A percentile compares a stretch with the other conserved stretches of the same genome.
Evolutionary conservation across 2,329 filamentous ascomycete genomes (phyloP).

Genomic region (Ilyonectria robusta): DNA sequence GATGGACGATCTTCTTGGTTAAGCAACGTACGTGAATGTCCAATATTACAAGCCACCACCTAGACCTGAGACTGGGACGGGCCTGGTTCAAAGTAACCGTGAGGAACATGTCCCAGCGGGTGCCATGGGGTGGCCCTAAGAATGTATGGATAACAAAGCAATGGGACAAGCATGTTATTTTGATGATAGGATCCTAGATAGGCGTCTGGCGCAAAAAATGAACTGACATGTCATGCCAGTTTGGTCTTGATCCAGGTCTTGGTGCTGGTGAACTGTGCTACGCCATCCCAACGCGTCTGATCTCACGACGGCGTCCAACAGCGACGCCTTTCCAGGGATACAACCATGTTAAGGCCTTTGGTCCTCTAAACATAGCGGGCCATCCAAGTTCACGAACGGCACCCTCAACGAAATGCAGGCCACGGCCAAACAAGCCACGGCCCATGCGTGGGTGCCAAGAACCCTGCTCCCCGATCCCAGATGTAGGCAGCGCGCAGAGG

Average conservation of each 20-base stretch:
- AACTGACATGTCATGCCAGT: constrained; percentile 50
- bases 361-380: constrained; percentile 19
- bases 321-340: background rate
- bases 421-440: background rate
- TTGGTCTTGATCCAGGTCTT: constrained; percentile 4
- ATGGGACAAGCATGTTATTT: constrained; percentile 48
- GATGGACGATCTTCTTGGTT: constrained; percentile 66
- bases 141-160: constrained; percentile 43
- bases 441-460: background rate
- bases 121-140: constrained; percentile 27
- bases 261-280: constrained; percentile 3
- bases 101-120: constrained; percentile 14
- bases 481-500: background rate
- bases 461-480: background rate
- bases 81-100: constrained; percentile 8
- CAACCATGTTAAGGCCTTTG: background rate
- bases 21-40: constrained; percentile 34
- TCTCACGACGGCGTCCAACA: background rate
- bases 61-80: constrained; percentile 35
- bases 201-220: constrained; percentile 61
- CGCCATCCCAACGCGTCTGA: background rate
- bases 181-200: constrained; percentile 56
- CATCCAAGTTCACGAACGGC: constrained; percentile 5
- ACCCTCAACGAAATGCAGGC: background rate
- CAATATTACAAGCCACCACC: constrained; percentile 29